A percentile compares a stretch with the other conserved stretches of the same genome.
Conservation (phyloP, 352 stramenopile genomes). For the Phytophthora agathidicida region DNA sequence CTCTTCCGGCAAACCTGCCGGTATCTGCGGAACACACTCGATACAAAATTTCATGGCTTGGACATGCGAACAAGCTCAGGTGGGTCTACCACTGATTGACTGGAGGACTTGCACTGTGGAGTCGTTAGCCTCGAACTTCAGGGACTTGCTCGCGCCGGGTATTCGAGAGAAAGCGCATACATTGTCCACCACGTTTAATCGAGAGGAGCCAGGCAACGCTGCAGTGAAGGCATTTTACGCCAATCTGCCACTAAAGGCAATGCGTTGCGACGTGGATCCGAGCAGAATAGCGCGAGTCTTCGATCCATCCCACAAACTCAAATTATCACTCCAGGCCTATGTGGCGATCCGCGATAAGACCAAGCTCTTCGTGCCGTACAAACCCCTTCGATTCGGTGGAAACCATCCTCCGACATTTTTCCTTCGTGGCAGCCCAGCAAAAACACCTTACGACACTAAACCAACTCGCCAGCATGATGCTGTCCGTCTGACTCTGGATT, state of each 20-base stretch:
- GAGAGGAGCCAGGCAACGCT: conserved; percentile 61
- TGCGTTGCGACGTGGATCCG: conserved; percentile 71
- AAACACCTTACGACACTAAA: conserved; percentile 15
- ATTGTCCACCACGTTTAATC: conserved; percentile 52
- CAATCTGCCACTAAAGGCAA: conserved; percentile 73
- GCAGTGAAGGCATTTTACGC: conserved; percentile 76
- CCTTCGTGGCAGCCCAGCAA: conserved; percentile 16
- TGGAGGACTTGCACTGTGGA: conserved; percentile 61
- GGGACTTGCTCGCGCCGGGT: conserved; percentile 39
- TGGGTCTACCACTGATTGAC: conserved; percentile 71
- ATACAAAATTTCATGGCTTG: conserved; percentile 88
- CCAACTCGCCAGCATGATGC: conserved; percentile 21
- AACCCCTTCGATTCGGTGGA: conserved; percentile 33
- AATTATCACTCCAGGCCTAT: conserved; percentile 40
- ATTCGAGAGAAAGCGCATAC: conserved; percentile 45
- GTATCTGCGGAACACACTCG: conserved; percentile 88
- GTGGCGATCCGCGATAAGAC: conserved; percentile 36
- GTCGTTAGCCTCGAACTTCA: conserved; percentile 61
- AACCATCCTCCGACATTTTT: conserved; percentile 29
- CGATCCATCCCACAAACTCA: conserved; percentile 32
- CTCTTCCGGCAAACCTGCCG: conserved; percentile 75
- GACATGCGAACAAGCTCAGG: conserved; percentile 62
- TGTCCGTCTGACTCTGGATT: conserved; percentile 13
- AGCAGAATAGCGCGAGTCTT: conserved; percentile 43
- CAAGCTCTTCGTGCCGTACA: conserved; percentile 39